Base-by-base conservation (phyloP, 2,329 filamentous ascomycete genomes). In the Claviceps monticola region DNA sequence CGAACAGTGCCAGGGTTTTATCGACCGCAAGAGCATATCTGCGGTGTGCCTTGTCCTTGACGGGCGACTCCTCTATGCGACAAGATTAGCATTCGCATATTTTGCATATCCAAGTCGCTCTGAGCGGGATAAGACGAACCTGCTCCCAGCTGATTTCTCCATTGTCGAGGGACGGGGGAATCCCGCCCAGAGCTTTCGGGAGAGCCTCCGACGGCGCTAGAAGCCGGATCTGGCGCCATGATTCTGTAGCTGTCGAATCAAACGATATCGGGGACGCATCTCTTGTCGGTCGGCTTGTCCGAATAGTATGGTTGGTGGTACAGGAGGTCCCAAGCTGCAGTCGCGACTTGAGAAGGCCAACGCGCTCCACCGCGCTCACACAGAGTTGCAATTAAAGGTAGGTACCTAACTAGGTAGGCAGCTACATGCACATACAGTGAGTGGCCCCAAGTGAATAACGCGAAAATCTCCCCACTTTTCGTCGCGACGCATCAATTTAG, bases 1-100 rank as follows among this genome's bases (percentile, higher is more conserved):
- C 93, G 71, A 96, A 98, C 37, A 95, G 76, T 46, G 86, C 80
- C 56, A 98, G 76, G 37, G 89, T 86, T 66, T 89, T 82, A 63
- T 97, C 91, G 58, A 98, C 83, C 53, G 82, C 86, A 48, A 84
- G 80, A 45, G 89, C 88, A 79, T 97, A 98, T 66, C 90, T 86
- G 58, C 90, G 88, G 65, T 88, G 91, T 50, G 75, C 68, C 66
- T 84, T 84, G 67, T 84, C 81, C 65, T 80, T 82, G 44, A 69
- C 69, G 14, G 71, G 71, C 48, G 69, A 58, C 48, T 78, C 80
- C 65, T 86, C 74, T 80, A 19, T 42, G 17, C 6, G 29, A 2
- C 37, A 21, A 5, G 49, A 48, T 52, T 42, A 57, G 56, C 26
- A 46, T 36, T n/a, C 48, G 34, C 29, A 46, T 45, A 16, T 8